These are phyloP conservation scores for Quercus tomentella DNA, from an alignment of 331 rosid species.

Conservation along the genomic window DNA sequence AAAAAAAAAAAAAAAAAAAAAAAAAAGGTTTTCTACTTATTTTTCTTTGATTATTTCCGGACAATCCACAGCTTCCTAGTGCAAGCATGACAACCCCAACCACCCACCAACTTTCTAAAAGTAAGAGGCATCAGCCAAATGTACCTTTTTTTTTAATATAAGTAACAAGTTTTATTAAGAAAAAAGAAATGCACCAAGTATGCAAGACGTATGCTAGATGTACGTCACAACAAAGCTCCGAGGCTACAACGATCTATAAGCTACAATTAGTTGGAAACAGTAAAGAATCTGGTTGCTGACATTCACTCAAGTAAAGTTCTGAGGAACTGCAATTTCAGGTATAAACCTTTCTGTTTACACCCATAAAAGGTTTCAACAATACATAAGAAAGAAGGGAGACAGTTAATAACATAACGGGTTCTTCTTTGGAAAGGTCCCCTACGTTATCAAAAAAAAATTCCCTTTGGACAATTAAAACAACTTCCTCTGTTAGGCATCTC, in stretches of 20 bases:
- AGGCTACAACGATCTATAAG: too few species aligned
- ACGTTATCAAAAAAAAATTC: neutral
- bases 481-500: neutral
- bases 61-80: neutral
- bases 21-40: neutral
- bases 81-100: neutral
- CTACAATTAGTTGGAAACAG: too few species aligned
- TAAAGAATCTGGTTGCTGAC: too few species aligned
- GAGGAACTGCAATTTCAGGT: too few species aligned
- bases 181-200: too few species aligned
- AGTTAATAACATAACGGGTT: neutral
- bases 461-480: neutral
- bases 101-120: neutral
- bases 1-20: neutral
- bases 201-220: too few species aligned
- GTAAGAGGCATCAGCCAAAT: neutral
- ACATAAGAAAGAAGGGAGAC: neutral
- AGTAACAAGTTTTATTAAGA: too few species aligned
- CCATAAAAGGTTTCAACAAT: neutral
- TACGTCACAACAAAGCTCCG: too few species aligned
- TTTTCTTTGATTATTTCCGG: neutral
- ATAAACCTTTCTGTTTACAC: too few species aligned
- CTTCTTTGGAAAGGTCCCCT: too few species aligned
- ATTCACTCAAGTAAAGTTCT: too few species aligned
- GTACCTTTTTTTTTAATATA: too few species aligned